Percentiles rank a stretch among this genome's conserved stretches.
phyloP scores from a whole-genome alignment of 2,329 filamentous ascomycete species.

The Fusarium caatingaense region DNA sequence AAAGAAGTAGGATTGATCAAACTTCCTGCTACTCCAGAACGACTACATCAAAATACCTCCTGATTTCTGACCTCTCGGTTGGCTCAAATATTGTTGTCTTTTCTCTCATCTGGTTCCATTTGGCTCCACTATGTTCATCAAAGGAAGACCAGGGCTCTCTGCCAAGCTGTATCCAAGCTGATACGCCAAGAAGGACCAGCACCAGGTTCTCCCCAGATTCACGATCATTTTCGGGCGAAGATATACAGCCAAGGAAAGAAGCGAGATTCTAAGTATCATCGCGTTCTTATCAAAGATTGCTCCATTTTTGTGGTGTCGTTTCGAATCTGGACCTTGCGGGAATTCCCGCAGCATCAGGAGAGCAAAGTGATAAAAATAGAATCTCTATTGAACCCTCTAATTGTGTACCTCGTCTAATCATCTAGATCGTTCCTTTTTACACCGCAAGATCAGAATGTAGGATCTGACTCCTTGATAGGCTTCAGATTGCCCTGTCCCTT shows the following conservation, averaged over 20 bases:
- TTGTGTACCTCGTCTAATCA: neutral
- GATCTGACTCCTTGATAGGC: slow-evolving; percentile 53
- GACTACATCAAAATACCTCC: no score
- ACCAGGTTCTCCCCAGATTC: neutral
- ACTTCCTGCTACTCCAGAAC: no score
- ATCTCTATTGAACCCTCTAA: neutral
- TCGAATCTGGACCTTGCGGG: neutral
- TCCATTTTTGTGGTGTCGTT: neutral
- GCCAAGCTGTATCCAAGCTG: neutral
- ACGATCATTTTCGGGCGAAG: neutral
- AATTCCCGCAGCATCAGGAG: neutral
- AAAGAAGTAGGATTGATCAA: no score
- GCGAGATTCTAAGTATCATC: neutral
- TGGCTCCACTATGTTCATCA: neutral
- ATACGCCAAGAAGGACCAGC: neutral
- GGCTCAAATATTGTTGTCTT: neutral
- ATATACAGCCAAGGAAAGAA: neutral
- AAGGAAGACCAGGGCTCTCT: neutral
- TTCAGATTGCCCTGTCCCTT: slow-evolving; percentile 60
- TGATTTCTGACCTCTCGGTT: no score
- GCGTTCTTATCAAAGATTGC: neutral
- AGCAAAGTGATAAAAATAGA: neutral
- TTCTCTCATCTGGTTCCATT: neutral
- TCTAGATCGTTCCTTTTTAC: neutral
- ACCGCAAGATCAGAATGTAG: slow-evolving; percentile 12